Percentiles rank a stretch among this genome's conserved stretches.
Conservation (phyloP, 2,329 filamentous ascomycete species). For the Fusarium sp. region DNA sequence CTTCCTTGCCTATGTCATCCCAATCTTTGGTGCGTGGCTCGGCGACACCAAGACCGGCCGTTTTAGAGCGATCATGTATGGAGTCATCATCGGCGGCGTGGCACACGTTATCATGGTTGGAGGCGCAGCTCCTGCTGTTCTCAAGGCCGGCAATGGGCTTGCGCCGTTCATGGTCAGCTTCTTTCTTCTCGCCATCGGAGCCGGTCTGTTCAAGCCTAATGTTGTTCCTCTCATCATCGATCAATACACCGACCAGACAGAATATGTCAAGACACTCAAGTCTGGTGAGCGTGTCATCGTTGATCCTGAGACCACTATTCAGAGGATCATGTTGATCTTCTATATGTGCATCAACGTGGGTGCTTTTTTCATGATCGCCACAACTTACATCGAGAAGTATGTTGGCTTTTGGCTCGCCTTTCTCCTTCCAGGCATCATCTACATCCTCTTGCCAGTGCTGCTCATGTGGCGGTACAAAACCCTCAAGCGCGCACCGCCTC, state of each 20-base stretch:
- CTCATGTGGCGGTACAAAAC: neutral
- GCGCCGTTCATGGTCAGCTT: constrained; percentile 70
- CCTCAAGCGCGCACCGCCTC: neutral
- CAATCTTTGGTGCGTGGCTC: neutral
- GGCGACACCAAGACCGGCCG: neutral
- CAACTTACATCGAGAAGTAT: constrained; percentile 63
- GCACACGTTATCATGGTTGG: constrained; percentile 76
- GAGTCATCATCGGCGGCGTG: constrained; percentile 73
- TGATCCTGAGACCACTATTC: constrained; percentile 73
- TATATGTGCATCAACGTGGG: constrained; percentile 67
- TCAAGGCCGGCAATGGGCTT: constrained; percentile 58
- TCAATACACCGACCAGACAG: constrained; percentile 67
- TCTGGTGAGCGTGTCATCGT: constrained; percentile 73
- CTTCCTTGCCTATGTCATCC: neutral
- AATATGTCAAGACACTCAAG: constrained; percentile 47
- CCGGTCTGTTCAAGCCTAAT: constrained; percentile 52
- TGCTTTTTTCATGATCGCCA: constrained; percentile 62
- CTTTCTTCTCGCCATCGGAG: constrained; percentile 43
- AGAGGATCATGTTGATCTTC: constrained; percentile 74
- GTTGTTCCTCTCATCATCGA: constrained; percentile 75
- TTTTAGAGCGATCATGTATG: constrained; percentile 57
- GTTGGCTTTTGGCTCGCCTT: constrained; percentile 61
- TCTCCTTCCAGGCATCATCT: constrained; percentile 51
- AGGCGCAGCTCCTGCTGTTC: constrained; percentile 61
- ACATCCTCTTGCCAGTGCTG: constrained; percentile 64